Base-by-base conservation (phyloP, 495 filamentous ascomycete species). In the Penicillium lividum region DNA sequence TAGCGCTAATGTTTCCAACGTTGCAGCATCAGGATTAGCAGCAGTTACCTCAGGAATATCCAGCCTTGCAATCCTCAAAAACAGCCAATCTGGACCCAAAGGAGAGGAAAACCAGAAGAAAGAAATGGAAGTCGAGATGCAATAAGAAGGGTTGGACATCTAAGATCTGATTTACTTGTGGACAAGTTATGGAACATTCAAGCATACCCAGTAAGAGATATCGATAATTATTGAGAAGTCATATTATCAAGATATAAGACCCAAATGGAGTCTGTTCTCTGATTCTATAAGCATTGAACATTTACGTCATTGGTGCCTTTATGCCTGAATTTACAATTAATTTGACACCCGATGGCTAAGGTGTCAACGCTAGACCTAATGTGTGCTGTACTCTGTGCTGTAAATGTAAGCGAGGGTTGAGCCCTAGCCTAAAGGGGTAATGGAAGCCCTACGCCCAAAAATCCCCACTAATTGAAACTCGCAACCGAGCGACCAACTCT, bases 391-490 rank as follows among this genome's bases (percentile, higher is more conserved):
- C 22, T 22, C 22, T 22, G 22, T 22, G 22, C 22, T 22, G 22
- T 22, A 22, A 58, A 36, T 44, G 62, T 73, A 77, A 75, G 73
- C 73, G 73, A 79, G 72, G 72, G 71, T 72, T 73, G 65, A 76
- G 69, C 74, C 76, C 73, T 75, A 63, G 54, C 72, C 68, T 60
- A 65, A 71, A 69, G 55, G 60, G 72, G 64, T 51, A 73, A 53
- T 42, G 47, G 57, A 71, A 76, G 63, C 73, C 76, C 73, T 77
- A 76, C 62, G 57, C 52, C 61, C 66, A 66, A 73, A 75, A 72
- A 64, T 69, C 73, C 77, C 75, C 77, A 78, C 77, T 74, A 77
- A 70, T 60, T 64, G 62, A 66, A 62, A 68, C 62, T 67, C 65
- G 68, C 69, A 75, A 74, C 69, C 62, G 65, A 70, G 70, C 64